A percentile compares a stretch with the other conserved stretches of the same genome.
These are phyloP conservation scores for Fusarium sulawesiense DNA, from an alignment of 2,329 filamentous ascomycete species.

Conservation along the genomic window DNA sequence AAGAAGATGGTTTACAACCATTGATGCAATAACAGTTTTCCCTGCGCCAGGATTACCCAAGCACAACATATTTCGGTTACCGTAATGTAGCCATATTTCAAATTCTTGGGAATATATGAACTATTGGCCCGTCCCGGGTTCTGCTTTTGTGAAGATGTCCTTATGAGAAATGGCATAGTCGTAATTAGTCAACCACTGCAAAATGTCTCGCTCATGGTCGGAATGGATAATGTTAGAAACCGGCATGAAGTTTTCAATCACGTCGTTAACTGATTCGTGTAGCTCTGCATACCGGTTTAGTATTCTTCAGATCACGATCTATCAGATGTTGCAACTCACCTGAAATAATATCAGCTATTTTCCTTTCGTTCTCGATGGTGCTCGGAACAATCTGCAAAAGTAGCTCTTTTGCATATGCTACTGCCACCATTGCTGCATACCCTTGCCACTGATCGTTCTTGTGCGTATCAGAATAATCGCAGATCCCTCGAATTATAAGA, in stretches of 20 bases:
- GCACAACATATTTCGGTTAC: too few relatives aligned
- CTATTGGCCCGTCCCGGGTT: accelerated
- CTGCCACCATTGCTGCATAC: accelerated
- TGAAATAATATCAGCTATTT: background rate
- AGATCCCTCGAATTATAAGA: background rate
- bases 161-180: accelerated
- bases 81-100: too few relatives aligned
- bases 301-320: too few relatives aligned
- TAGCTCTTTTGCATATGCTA: accelerated
- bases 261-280: too few relatives aligned
- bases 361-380: background rate
- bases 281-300: too few relatives aligned
- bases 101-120: too few relatives aligned
- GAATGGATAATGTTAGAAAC: background rate
- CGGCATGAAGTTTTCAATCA: accelerated
- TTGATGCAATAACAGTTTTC: too few relatives aligned
- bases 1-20: too few relatives aligned
- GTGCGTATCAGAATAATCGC: background rate
- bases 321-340: background rate
- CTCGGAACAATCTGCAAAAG: background rate
- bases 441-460: background rate
- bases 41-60: too few relatives aligned
- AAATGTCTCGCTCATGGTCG: accelerated
- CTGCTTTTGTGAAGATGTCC: background rate
- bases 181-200: accelerated